These are phyloP conservation scores for Ganoderma boninense DNA, from an alignment of 1,284 basidiomycete genomes.

Conservation along the genomic window DNA sequence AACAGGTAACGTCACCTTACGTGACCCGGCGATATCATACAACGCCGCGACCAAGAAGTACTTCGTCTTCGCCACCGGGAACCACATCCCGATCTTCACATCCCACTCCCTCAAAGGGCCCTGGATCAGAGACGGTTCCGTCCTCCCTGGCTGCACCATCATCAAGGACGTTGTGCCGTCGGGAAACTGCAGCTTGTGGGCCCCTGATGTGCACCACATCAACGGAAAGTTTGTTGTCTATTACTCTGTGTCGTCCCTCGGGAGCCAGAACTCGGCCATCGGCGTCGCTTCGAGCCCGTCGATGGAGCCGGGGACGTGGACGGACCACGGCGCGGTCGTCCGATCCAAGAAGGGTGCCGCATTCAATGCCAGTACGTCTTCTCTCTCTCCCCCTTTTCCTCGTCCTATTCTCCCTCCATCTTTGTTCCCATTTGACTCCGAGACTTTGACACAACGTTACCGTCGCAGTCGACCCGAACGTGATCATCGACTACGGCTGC, in stretches of 20 bases:
- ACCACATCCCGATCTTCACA: background rate
- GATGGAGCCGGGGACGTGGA: slow-evolving; percentile 45
- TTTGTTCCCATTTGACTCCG: background rate
- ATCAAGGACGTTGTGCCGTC: background rate
- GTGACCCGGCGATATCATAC: background rate
- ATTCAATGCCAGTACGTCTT: background rate
- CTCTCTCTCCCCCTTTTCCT: background rate
- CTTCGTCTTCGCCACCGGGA: background rate
- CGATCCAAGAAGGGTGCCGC: background rate
- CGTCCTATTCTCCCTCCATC: background rate
- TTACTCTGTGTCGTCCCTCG: slow-evolving; percentile 43
- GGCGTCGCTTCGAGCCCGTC: slow-evolving; percentile 43
- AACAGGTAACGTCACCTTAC: background rate
- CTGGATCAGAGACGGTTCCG: background rate
- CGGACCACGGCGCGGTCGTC: slow-evolving; percentile 42
- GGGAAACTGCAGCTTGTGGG: background rate
- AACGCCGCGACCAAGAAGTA: background rate
- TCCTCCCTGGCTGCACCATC: background rate
- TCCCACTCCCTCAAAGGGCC: background rate
- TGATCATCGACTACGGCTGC: background rate
- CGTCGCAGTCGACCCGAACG: background rate
- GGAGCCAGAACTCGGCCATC: slow-evolving; percentile 44
- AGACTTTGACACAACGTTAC: no score
- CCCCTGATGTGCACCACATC: background rate
- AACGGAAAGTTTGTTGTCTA: slow-evolving; percentile 36